phyloP scores from a whole-genome alignment of 75 land plant species.

The Cupressus sempervirens region DNA sequence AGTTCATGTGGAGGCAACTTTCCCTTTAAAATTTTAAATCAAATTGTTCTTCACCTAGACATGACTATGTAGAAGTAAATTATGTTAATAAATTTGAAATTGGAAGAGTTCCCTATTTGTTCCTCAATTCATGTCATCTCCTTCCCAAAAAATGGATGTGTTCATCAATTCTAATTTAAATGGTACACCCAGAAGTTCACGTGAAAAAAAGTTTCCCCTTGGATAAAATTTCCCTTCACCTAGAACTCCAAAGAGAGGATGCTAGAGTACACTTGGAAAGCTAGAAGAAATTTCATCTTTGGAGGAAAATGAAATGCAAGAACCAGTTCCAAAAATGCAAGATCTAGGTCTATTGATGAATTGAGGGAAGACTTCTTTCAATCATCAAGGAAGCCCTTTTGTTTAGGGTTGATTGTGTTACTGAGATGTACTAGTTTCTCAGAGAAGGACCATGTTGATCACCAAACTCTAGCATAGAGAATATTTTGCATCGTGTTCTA shows the following conservation, averaged over 20 bases:
- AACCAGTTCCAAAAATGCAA: background rate
- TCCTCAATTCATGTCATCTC: background rate
- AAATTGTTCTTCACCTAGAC: background rate
- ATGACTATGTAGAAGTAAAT: background rate
- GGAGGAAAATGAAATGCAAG: slow-evolving; percentile 38
- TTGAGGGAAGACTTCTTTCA: background rate
- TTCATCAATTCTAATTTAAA: background rate
- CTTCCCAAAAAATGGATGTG: background rate
- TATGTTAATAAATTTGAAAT: background rate
- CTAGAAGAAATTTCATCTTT: slow-evolving; percentile 30
- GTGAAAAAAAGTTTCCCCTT: background rate
- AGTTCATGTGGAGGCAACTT: slow-evolving; percentile 5
- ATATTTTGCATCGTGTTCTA: too few relatives aligned
- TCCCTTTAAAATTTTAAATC: slow-evolving; percentile 6
- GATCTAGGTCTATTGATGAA: background rate
- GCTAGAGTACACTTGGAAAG: slow-evolving; percentile 32
- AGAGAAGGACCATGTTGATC: background rate
- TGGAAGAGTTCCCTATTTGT: background rate
- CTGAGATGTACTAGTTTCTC: slow-evolving; percentile 4
- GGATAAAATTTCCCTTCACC: background rate
- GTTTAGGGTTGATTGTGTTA: slow-evolving; percentile 9
- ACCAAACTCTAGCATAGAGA: too few relatives aligned
- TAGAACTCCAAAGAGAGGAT: slow-evolving; percentile 12
- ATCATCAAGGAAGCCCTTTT: background rate
- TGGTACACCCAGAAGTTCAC: slow-evolving; percentile 5